Base-by-base conservation (phyloP, 495 filamentous ascomycete genomes). In the Penicillium canariense region DNA sequence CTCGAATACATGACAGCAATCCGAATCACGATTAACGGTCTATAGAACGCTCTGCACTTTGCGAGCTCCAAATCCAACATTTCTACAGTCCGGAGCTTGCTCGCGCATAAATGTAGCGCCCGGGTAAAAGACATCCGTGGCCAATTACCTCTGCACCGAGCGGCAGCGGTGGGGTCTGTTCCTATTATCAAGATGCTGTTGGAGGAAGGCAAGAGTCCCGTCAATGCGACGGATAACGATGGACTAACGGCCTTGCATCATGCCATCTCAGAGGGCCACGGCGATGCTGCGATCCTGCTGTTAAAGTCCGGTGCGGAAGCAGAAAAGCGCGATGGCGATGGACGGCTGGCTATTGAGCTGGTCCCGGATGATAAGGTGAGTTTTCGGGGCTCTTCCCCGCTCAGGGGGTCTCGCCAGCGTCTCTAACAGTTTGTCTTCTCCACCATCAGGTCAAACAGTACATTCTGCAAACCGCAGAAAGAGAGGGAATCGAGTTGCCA, bases 201-300 rank as follows among this genome's bases (percentile, higher is more conserved):
- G 9, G 84, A 90, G 58, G 78, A 89, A 54, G 76, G 77, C 14
- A 82, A 82, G 49, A 93, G 88, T 55, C 91, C 95, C 1, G 63
- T 97, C 7, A 92, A 96, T 66, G 86, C 91, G 14, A 87, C 85
- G n/a, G 94, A 99, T 74, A 74, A 75, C 9, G 83, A 88, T 50
- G 92, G 93, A 1, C 78, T 88, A 52, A 97, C 95, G 30, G 84
- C 92, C 12, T 72, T 99, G 64, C 94, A 99, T 70, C 95, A 99
- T 74, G 94, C 88, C 2, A 81, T 97, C 54, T 88, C 90, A 0
- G 94, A 98, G 69, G 94, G 94, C 0, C 92, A 96, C 68, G 94
- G 92, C 0, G 90, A 96, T 70, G 84, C 91, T 1, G 94, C 93
- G 0, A 73, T 96, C 20, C 75, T 86, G 12, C 67, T 98, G 45